Conservation (phyloP, 2,329 filamentous ascomycete species). For the Botrytis fabae region DNA sequence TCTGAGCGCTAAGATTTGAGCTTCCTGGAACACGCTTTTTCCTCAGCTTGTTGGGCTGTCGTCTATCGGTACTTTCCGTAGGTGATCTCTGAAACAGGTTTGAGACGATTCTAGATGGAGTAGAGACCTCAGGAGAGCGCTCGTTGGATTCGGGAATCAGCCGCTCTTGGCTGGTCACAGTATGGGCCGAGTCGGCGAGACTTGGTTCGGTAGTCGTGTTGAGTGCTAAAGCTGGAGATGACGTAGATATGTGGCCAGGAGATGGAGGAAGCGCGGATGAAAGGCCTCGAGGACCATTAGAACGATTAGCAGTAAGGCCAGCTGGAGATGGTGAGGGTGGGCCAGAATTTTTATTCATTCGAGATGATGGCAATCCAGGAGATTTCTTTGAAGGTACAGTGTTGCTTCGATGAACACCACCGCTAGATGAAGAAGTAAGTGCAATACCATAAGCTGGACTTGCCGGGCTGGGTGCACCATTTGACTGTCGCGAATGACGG, state of each 20-base stretch:
- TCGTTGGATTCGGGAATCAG: constrained; percentile 42
- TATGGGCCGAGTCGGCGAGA: constrained; percentile 32
- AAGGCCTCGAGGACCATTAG: constrained; percentile 30
- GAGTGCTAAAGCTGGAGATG: constrained; percentile 31
- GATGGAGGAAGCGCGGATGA: constrained; percentile 30
- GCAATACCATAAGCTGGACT: constrained; percentile 58
- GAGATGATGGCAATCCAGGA: constrained; percentile 65
- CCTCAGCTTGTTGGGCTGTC: constrained; percentile 84
- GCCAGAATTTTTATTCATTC: constrained; percentile 62
- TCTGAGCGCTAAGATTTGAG: constrained; percentile 83
- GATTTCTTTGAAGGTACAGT: constrained; percentile 91
- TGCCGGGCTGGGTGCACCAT: constrained; percentile 67
- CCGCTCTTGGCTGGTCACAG: constrained; percentile 50
- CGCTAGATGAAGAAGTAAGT: constrained; percentile 55
- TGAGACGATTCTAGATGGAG: constrained; percentile 68
- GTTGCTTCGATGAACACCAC: constrained; percentile 76
- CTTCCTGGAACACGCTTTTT: constrained; percentile 79
- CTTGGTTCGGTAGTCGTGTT: constrained; percentile 30
- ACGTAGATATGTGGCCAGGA: constrained; percentile 30
- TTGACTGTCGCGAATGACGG: constrained; percentile 76
- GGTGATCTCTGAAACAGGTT: constrained; percentile 71
- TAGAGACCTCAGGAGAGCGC: constrained; percentile 33
- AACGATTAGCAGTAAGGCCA: constrained; percentile 22
- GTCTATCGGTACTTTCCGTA: constrained; percentile 58
- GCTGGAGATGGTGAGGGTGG: constrained; percentile 47